Evolutionary conservation across 208 protist genomes (phyloP).

Genomic region (Jaenimonas drosophilae): DNA sequence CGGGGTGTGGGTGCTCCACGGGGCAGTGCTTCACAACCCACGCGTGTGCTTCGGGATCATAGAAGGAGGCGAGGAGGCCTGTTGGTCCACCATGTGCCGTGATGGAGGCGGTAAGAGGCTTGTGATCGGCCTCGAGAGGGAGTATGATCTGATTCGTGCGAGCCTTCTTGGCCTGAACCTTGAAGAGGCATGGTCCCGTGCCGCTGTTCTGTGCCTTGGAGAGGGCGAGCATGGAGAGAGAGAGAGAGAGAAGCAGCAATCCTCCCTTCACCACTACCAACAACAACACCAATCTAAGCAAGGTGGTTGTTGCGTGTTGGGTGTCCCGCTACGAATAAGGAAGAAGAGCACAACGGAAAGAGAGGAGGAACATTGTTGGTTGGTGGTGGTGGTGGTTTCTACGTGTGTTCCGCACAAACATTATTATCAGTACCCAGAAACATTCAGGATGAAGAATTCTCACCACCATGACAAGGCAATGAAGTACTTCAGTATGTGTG

Average conservation of each 20-base stretch:
- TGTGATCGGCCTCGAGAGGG: slow-evolving; percentile 17
- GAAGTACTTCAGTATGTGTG: too few relatives aligned
- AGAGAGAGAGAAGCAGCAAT: slow-evolving; percentile 6
- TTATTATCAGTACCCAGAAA: too few relatives aligned
- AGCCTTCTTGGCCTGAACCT: slow-evolving; percentile 18
- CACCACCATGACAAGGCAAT: too few relatives aligned
- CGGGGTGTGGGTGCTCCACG: slow-evolving; percentile 9
- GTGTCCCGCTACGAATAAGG: background rate
- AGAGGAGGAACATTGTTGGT: too few relatives aligned
- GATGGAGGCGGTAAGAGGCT: slow-evolving; percentile 24
- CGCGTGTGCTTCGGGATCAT: slow-evolving; percentile 21
- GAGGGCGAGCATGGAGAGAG: background rate
- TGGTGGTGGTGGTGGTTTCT: too few relatives aligned
- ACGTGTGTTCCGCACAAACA: too few relatives aligned
- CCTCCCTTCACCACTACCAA: too few relatives aligned
- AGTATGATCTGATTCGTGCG: slow-evolving; percentile 12
- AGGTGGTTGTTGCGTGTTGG: background rate
- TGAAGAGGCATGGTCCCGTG: too few relatives aligned
- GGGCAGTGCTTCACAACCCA: slow-evolving; percentile 47
- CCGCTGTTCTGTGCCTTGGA: background rate
- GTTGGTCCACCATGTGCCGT: slow-evolving; percentile 12
- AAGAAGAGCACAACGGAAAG: background rate
- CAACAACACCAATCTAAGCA: background rate
- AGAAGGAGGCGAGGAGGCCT: slow-evolving; percentile 45
- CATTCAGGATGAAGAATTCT: too few relatives aligned